Evolutionary conservation across 1,139 yeast species (phyloP).

Genomic region (Yamadazyma friedrichii): DNA sequence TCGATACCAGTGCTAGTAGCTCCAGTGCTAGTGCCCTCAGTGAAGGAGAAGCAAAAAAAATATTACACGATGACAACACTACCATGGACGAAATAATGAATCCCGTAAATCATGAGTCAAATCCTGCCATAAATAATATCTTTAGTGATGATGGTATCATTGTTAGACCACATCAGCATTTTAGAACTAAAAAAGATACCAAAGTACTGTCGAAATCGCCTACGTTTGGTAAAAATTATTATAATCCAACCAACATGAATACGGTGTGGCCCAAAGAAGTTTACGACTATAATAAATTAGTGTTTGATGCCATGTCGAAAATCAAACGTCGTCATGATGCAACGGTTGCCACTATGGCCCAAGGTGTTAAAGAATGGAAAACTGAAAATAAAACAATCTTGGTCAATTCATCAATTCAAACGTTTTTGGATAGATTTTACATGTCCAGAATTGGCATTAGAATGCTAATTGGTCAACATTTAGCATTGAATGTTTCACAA

Average conservation of each 20-base stretch:
- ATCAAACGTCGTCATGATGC: constrained; percentile 89
- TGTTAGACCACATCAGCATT: constrained; percentile 29
- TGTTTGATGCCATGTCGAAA: constrained; percentile 62
- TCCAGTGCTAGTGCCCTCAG: constrained; percentile 4
- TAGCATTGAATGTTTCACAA: constrained; percentile 73
- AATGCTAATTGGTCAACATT: constrained; percentile 87
- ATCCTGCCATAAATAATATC: constrained; percentile 44
- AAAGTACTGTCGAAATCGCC: constrained; percentile 24
- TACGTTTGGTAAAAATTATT: constrained; percentile 56
- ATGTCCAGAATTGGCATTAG: constrained; percentile 87
- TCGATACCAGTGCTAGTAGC: constrained; percentile 17
- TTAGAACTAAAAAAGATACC: constrained; percentile 1
- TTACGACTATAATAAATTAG: constrained; percentile 64
- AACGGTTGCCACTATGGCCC: constrained; percentile 90
- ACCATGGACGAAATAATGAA: constrained; percentile 22
- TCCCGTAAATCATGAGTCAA: constrained; percentile 28
- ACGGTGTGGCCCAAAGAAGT: constrained; percentile 74
- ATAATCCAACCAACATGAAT: constrained; percentile 53
- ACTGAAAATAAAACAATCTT: constrained; percentile 44
- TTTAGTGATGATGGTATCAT: constrained; percentile 56
- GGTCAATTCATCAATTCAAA: constrained; percentile 66
- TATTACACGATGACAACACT: constrained; percentile 17
- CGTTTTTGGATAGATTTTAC: constrained; percentile 78
- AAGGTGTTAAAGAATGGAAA: constrained; percentile 92
- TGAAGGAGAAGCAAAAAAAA: constrained; percentile 11